phyloP scores from a whole-genome alignment of 1,284 basidiomycete genomes.

The Agaricales sp. region DNA sequence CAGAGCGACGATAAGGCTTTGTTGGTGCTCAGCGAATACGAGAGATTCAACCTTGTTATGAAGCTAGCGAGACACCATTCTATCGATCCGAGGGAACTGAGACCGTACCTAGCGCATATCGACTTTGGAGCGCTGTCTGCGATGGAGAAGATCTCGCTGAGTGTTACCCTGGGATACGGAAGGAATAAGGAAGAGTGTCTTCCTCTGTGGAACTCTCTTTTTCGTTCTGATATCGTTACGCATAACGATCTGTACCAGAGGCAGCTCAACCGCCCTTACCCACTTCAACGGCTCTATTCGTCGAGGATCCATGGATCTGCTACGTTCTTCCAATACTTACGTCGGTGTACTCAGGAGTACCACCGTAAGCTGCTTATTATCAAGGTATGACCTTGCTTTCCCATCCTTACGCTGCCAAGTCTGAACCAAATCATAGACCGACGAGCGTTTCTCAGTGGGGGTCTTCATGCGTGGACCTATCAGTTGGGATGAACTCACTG shows the following conservation, averaged over 20 bases:
- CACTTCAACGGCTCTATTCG: constrained; percentile 50
- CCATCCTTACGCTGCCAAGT: neutral
- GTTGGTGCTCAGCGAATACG: no score
- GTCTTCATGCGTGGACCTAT: constrained; percentile 51
- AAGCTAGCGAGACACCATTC: constrained; percentile 31
- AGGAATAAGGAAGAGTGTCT: no score
- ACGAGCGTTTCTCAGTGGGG: constrained; percentile 47
- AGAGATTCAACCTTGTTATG: constrained; percentile 40
- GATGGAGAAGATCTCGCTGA: constrained; percentile 42
- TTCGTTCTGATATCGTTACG: constrained; percentile 47
- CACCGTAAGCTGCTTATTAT: constrained; percentile 47
- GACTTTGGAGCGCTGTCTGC: constrained; percentile 43
- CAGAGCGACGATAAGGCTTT: no score
- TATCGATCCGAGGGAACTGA: constrained; percentile 24
- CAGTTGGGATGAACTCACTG: constrained; percentile 56
- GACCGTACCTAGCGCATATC: constrained; percentile 35
- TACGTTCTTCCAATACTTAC: constrained; percentile 53
- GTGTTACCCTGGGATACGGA: constrained; percentile 20
- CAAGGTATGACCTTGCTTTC: constrained; percentile 27
- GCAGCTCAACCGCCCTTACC: constrained; percentile 37
- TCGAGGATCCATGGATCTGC: constrained; percentile 38
- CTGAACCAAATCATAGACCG: constrained; percentile 29
- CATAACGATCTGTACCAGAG: constrained; percentile 38
- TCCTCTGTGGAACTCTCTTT: constrained; percentile 44
- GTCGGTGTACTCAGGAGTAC: constrained; percentile 42